Evolutionary conservation across 768 basidiomycete species (phyloP).

Genomic region (Omphalotus guepiniiformis): DNA sequence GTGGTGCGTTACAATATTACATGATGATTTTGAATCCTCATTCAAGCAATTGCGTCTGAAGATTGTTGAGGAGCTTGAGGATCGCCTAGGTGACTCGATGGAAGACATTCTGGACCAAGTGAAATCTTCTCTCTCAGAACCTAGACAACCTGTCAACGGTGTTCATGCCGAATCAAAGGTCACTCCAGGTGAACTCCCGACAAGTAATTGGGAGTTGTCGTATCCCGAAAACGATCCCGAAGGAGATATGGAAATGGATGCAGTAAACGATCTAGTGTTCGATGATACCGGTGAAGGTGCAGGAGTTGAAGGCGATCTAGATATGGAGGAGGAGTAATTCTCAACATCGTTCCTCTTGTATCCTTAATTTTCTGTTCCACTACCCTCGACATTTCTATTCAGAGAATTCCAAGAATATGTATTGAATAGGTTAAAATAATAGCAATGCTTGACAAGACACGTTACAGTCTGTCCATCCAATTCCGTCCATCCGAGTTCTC

Average conservation of each 20-base stretch:
- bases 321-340: conserved; percentile 53
- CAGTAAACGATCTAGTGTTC: conserved; percentile 50
- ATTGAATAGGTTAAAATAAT: conserved; percentile 1
- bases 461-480: conserved; percentile 2
- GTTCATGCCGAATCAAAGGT: no score
- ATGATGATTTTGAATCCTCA: neutral
- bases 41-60: conserved; percentile 23
- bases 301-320: conserved; percentile 68
- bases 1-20: conserved; percentile 71
- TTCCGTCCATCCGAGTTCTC: neutral
- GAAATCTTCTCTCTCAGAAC: conserved; percentile 34
- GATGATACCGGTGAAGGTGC: conserved; percentile 65
- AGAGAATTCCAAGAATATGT: conserved; percentile 1
- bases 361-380: no score
- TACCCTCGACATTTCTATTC: neutral
- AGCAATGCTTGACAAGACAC: neutral
- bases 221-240: no score
- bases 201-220: no score
- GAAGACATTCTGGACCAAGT: conserved; percentile 63
- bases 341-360: neutral
- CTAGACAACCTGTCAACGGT: no score
- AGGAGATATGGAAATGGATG: conserved; percentile 31
- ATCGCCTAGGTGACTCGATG: conserved; percentile 68
- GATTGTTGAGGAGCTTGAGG: conserved; percentile 92
- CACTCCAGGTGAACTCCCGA: no score